Base-by-base conservation (phyloP, 768 basidiomycete genomes). In the Epithele typhae region DNA sequence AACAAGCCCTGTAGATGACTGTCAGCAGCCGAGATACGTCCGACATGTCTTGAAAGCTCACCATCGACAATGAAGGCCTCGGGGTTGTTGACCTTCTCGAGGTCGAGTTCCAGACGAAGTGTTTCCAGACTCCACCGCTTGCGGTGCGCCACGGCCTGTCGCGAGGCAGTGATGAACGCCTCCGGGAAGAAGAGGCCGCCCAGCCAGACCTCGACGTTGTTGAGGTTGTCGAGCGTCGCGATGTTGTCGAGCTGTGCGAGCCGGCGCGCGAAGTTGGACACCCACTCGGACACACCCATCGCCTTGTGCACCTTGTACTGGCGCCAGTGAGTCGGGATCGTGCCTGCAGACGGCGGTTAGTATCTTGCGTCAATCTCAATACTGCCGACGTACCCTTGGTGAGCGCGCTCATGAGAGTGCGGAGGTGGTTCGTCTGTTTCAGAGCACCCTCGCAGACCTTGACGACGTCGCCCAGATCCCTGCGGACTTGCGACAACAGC, bases 111-210 rank as follows among this genome's bases (percentile, higher is more conserved):
- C 30, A 98, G 66, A 46, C 79, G 72, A 57, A 98, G 64, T 7
- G 90, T 92, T 66, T 99, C 95, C 52, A 99, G 68, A 65, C 92
- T 94, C 87, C 90, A 91, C 54, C 83, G 82, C 69, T 87, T 92
- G 45, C 83, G 75, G 62, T 97, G 94, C 2, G 95, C 96, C 4
- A 93, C 88, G n/a, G 90, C 82, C 65, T 99, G 95, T 41, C 95
- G 77, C 2, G 92, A 94, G 2, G 95, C 95, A 1, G 95, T 97
- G 58, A 98, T 78, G 63, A 92, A 98, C 3, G 93, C 94, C 60
- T 94, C 91, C 0, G 95, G 96, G 78, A 89, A 93, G 77, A 98
- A 97, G 46, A 99, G 66, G 0, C 91, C 89, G 19, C 95, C 93
- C 12, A 98, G 79, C 88, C 91, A 92, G 37, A 96, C 87, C 65